These are phyloP conservation scores for Eucalyptus sp. DNA, from an alignment of 345 rosid genomes.

Conservation along the genomic window DNA sequence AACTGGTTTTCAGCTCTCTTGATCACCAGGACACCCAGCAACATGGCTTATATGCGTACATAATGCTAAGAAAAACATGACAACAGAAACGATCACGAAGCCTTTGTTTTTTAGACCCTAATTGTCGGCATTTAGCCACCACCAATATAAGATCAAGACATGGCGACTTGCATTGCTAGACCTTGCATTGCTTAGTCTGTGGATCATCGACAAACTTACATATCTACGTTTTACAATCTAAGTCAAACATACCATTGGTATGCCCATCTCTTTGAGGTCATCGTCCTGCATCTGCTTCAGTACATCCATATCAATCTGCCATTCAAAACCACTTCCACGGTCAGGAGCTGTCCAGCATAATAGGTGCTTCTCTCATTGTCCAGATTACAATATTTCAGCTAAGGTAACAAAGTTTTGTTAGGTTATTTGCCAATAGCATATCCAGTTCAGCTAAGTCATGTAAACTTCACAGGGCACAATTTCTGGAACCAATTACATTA, in stretches of 20 bases:
- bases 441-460: background rate
- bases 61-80: background rate
- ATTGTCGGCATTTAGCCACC: background rate
- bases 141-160: background rate
- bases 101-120: background rate
- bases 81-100: background rate
- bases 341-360: background rate
- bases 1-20: background rate
- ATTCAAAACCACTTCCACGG: background rate
- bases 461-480: background rate
- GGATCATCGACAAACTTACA: background rate
- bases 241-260: conserved; percentile 36
- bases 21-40: background rate
- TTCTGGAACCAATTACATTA: background rate
- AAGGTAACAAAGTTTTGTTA: background rate
- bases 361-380: background rate
- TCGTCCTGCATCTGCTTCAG: conserved; percentile 41
- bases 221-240: background rate
- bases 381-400: background rate
- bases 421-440: background rate
- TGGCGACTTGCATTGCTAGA: background rate
- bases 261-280: conserved; percentile 47
- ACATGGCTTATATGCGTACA: background rate
- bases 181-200: background rate
- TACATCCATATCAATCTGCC: conserved; percentile 47